Evolutionary conservation across 805 yeast genomes (phyloP).

Genomic region (Candida tibetensis): DNA sequence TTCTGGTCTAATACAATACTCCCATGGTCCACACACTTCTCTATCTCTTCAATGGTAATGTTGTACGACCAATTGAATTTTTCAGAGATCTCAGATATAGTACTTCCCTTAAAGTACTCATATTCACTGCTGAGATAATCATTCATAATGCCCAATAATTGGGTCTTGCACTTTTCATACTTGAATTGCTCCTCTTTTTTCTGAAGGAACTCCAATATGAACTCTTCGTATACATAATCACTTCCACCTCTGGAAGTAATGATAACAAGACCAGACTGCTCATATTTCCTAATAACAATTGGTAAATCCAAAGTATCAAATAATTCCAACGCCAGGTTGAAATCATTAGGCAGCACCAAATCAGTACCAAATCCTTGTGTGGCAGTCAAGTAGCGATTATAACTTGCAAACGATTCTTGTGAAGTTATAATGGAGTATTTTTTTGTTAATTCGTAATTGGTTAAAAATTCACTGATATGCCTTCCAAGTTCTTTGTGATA

Average conservation of each 20-base stretch:
- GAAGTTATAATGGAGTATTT: slow-evolving; percentile 37
- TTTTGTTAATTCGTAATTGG: slow-evolving; percentile 26
- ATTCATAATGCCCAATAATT: slow-evolving; percentile 15
- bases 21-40: slow-evolving; percentile 56
- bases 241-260: slow-evolving; percentile 23
- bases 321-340: slow-evolving; percentile 56
- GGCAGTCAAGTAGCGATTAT: slow-evolving; percentile 34
- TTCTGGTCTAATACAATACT: slow-evolving; percentile 64
- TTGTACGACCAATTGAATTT: slow-evolving; percentile 64
- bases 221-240: slow-evolving; percentile 25
- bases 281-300: slow-evolving; percentile 36
- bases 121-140: slow-evolving; percentile 17
- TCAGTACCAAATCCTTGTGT: slow-evolving; percentile 53
- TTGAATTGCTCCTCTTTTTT: slow-evolving; percentile 23
- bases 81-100: slow-evolving; percentile 42
- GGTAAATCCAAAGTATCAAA: slow-evolving; percentile 62
- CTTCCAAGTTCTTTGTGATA: slow-evolving; percentile 70
- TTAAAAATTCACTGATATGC: slow-evolving; percentile 71
- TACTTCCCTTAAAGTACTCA: slow-evolving; percentile 30
- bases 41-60: slow-evolving; percentile 63
- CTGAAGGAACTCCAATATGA: slow-evolving; percentile 23
- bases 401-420: slow-evolving; percentile 42
- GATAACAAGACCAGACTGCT: slow-evolving; percentile 33
- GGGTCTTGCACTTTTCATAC: slow-evolving; percentile 22
- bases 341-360: slow-evolving; percentile 66